These are phyloP conservation scores for Helenozyma rhizophorensis DNA, from an alignment of 805 yeast genomes.

Conservation along the genomic window DNA sequence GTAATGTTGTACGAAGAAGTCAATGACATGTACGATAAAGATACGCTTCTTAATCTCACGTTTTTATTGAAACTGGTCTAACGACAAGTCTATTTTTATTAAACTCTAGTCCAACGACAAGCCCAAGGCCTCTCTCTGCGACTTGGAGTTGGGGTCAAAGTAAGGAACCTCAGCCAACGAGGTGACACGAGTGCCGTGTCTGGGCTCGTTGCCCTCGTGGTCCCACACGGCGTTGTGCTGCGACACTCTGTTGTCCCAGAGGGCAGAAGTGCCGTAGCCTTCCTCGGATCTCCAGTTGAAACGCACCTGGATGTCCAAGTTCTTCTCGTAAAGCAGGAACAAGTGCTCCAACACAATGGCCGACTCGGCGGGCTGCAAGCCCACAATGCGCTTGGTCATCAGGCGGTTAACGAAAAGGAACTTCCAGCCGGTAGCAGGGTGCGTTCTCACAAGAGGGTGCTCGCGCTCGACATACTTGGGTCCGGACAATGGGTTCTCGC, in stretches of 20 bases:
- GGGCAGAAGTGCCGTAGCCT: slow-evolving; percentile 47
- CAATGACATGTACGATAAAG: no score
- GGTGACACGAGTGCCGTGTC: slow-evolving; percentile 37
- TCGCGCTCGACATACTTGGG: slow-evolving; percentile 25
- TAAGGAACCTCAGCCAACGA: slow-evolving; percentile 51
- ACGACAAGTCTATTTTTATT: neutral
- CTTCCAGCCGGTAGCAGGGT: slow-evolving; percentile 33
- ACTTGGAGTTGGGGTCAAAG: slow-evolving; percentile 46
- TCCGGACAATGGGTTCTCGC: slow-evolving; percentile 31
- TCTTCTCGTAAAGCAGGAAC: slow-evolving; percentile 19
- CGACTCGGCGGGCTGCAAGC: slow-evolving; percentile 26
- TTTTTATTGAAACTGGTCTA: neutral
- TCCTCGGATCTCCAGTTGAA: slow-evolving; percentile 16
- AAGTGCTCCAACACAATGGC: slow-evolving; percentile 11
- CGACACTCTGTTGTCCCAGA: slow-evolving; percentile 59
- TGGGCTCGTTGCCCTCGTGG: slow-evolving; percentile 39
- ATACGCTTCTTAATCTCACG: no score
- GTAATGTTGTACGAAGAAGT: no score
- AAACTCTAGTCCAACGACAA: slow-evolving; percentile 20
- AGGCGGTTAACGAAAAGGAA: slow-evolving; percentile 26
- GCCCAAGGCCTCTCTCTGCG: slow-evolving; percentile 52
- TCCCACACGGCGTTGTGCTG: slow-evolving; percentile 54
- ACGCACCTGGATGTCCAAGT: slow-evolving; percentile 46
- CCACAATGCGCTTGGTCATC: slow-evolving; percentile 28
- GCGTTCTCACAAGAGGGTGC: slow-evolving; percentile 29